These are phyloP conservation scores for Mycena venus DNA, from an alignment of 768 basidiomycete species.

Conservation along the genomic window DNA sequence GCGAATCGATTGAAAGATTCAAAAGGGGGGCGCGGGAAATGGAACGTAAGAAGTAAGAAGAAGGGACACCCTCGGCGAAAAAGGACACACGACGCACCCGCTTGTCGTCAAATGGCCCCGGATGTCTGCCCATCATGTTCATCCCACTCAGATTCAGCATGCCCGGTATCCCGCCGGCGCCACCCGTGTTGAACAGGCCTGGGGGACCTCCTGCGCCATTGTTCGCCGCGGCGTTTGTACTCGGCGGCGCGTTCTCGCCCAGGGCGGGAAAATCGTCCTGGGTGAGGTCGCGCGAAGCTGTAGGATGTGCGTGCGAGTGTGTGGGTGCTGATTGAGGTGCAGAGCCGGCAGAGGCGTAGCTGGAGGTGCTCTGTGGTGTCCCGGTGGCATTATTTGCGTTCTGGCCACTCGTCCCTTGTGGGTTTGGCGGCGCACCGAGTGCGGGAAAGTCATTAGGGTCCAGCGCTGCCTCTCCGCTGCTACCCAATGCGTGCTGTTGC, in stretches of 20 bases:
- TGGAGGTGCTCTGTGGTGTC: slow-evolving; percentile 42
- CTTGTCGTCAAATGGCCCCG: slow-evolving; percentile 68
- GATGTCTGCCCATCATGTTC: slow-evolving; percentile 67
- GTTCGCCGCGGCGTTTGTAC: slow-evolving; percentile 37
- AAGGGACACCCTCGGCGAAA: background rate
- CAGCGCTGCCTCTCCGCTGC: slow-evolving; percentile 81
- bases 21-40: background rate
- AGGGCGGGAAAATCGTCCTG: slow-evolving; percentile 92
- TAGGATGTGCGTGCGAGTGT: slow-evolving; percentile 33
- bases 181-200: slow-evolving; percentile 79
- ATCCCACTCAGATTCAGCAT: slow-evolving; percentile 71
- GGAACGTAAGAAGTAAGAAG: background rate
- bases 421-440: slow-evolving; percentile 72
- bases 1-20: background rate
- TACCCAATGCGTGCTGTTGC: slow-evolving; percentile 68
- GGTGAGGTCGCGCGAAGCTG: slow-evolving; percentile 77
- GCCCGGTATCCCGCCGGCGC: slow-evolving; percentile 69
- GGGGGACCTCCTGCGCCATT: slow-evolving; percentile 69
- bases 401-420: slow-evolving; percentile 50
- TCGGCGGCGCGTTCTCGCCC: slow-evolving; percentile 69
- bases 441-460: slow-evolving; percentile 94
- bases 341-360: slow-evolving; percentile 72
- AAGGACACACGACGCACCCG: slow-evolving; percentile 64
- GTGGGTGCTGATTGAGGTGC: slow-evolving; percentile 70
- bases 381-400: slow-evolving; percentile 54